Evolutionary conservation across 495 filamentous ascomycete genomes (phyloP), one percentile per base, ranked within the genome.

Genomic region (Friedmanniomyces simplex): DNA sequence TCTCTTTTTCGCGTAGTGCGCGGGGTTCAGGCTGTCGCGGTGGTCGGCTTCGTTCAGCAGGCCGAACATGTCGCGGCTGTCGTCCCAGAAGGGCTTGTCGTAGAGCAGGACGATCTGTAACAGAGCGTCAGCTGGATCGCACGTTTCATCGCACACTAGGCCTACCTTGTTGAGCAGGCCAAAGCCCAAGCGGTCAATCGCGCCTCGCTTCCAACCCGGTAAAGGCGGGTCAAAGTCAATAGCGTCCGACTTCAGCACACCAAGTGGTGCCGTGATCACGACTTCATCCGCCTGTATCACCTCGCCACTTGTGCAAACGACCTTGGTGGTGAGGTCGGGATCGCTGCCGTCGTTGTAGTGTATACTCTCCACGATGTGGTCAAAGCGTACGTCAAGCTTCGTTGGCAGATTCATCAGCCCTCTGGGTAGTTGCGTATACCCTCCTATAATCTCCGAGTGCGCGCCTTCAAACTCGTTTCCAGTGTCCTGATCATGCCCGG

Each of bases 391-490:
- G 65, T 95, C 82, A n/a, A 99, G 76, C 53, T 80, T 83, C 1
- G 78, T 79, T 2, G 93, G 94, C 41, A 82, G 76, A 42, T 82
- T 77, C 69, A 84, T 83, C 20, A 99, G 74, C 2, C 88, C 93
- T 55, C 85, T 82, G 2, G 94, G 86, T 36, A 99, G 79, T 66
- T 89, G 90, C 59, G 87, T 87, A 66, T 97, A 97, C 6, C 93
- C 93, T 41, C 93, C 93, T 42, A 94, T 77, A 14, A 99, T 82
- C 77, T 93, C 88, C 3, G 89, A 85, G 64, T 99, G 93, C 51
- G 87, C 83, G 18, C 93, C 93, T 66, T 95, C 89, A 70, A 95
- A 97, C 63, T 99, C 93, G 68, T 99, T 96, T 0, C 94, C 93
- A 45, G 88, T 87, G 66, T 97, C 93, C 66, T 96, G 86, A 70